phyloP scores from a whole-genome alignment of 768 basidiomycete genomes.

The Xerocomus potaroensis region DNA sequence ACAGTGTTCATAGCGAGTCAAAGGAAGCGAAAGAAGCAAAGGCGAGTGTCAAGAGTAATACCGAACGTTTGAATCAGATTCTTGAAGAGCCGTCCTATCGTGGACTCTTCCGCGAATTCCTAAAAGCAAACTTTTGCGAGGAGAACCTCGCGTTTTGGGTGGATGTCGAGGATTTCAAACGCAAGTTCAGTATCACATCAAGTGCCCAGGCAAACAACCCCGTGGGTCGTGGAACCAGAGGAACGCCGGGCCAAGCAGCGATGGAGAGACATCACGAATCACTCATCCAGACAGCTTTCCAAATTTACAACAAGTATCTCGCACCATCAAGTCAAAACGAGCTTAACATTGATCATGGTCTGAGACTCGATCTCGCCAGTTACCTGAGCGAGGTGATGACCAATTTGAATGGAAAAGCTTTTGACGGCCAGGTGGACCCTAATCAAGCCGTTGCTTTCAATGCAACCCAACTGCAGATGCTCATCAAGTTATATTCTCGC shows the following conservation, averaged over 20 bases:
- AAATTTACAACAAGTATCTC: slow-evolving; percentile 92
- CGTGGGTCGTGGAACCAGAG: slow-evolving; percentile 36
- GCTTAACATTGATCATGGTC: slow-evolving; percentile 96
- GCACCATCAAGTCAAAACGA: slow-evolving; percentile 95
- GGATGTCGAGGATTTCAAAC: slow-evolving; percentile 95
- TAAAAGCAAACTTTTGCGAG: slow-evolving; percentile 93
- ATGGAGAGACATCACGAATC: slow-evolving; percentile 98
- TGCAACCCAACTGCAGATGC: slow-evolving; percentile 91
- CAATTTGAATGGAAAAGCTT: slow-evolving; percentile 66
- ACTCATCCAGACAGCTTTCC: slow-evolving; percentile 89
- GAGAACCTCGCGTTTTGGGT: slow-evolving; percentile 98
- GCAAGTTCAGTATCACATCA: slow-evolving; percentile 93
- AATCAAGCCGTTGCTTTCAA: slow-evolving; percentile 82
- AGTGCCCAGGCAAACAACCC: slow-evolving; percentile 68
- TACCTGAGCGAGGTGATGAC: slow-evolving; percentile 91
- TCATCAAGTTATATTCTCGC: slow-evolving; percentile 91
- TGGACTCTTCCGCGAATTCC: slow-evolving; percentile 89
- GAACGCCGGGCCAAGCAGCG: slow-evolving; percentile 72
- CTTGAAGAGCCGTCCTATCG: slow-evolving; percentile 89
- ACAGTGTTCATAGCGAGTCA: slow-evolving; percentile 44
- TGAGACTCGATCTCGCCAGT: slow-evolving; percentile 90
- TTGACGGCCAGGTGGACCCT: slow-evolving; percentile 77
- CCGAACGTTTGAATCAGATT: slow-evolving; percentile 86
- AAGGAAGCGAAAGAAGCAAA: slow-evolving; percentile 43
- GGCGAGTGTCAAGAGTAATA: slow-evolving; percentile 79